Percentiles rank a stretch among this genome's conserved stretches.
These are phyloP conservation scores for Geosmithia morbida DNA, from an alignment of 2,329 filamentous ascomycete genomes.

Conservation along the genomic window DNA sequence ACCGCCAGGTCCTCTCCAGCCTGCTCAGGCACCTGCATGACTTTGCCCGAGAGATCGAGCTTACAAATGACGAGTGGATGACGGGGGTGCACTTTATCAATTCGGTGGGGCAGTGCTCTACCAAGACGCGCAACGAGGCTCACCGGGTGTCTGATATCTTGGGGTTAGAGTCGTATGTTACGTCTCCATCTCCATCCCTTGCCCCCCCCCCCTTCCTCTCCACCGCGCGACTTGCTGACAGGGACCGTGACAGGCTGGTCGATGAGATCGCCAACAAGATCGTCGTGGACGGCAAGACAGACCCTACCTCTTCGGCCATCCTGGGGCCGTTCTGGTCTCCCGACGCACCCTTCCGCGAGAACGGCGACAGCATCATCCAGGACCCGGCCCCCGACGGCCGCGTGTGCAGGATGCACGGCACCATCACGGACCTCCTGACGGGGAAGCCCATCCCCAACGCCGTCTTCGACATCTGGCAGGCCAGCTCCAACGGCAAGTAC, in stretches of 20 bases:
- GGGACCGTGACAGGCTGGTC: slow-evolving; percentile 32
- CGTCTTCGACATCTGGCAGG: slow-evolving; percentile 69
- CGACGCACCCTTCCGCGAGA: slow-evolving; percentile 56
- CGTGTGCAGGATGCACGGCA: slow-evolving; percentile 54
- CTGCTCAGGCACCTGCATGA: slow-evolving; percentile 64
- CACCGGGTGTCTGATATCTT: slow-evolving; percentile 61
- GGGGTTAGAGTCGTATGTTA: slow-evolving; percentile 53
- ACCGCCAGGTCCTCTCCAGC: slow-evolving; percentile 46
- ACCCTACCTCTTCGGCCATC: slow-evolving; percentile 61
- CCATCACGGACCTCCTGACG: slow-evolving; percentile 48
- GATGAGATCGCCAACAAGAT: slow-evolving; percentile 5
- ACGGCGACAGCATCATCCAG: slow-evolving; percentile 53
- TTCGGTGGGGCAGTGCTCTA: slow-evolving; percentile 54
- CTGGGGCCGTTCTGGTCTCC: slow-evolving; percentile 70
- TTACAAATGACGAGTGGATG: slow-evolving; percentile 67
- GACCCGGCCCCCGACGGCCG: slow-evolving; percentile 42
- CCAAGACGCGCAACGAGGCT: slow-evolving; percentile 57
- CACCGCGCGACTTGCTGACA: background rate
- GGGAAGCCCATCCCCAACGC: slow-evolving; percentile 51
- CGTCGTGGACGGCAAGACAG: slow-evolving; percentile 41
- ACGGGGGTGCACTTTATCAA: slow-evolving; percentile 63
- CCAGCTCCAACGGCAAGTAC: slow-evolving; percentile 61
- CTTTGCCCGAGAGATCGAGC: slow-evolving; percentile 63
- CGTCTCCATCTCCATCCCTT: background rate
- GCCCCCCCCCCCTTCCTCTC: background rate